Conservation (phyloP, 2,329 filamentous ascomycete genomes). For the Colletotrichum chlorophyti region DNA sequence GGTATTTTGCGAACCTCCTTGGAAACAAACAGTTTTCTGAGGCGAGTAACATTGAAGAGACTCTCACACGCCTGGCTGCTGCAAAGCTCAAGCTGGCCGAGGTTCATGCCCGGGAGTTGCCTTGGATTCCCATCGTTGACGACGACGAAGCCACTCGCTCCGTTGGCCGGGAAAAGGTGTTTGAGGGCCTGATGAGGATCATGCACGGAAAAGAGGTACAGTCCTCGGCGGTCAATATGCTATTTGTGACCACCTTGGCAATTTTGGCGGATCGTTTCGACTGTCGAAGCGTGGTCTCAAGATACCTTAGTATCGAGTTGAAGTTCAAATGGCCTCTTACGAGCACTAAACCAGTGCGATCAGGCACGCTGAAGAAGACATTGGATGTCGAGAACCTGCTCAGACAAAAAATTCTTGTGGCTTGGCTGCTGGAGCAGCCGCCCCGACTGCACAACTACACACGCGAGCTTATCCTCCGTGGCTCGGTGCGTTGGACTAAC, state of each 20-base stretch:
- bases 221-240: conserved; percentile 53
- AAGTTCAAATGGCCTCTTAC: conserved; percentile 64
- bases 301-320: conserved; percentile 55
- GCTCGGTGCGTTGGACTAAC: conserved; percentile 64
- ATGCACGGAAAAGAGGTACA: conserved; percentile 63
- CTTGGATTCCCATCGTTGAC: conserved; percentile 68
- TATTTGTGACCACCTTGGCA: conserved; percentile 71
- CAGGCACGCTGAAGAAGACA: conserved; percentile 42
- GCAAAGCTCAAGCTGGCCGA: conserved; percentile 55
- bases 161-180: conserved; percentile 65
- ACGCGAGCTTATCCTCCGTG: conserved; percentile 69
- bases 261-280: conserved; percentile 79
- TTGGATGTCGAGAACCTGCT: conserved; percentile 67
- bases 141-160: conserved; percentile 72
- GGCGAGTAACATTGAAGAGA: conserved; percentile 58
- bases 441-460: conserved; percentile 67
- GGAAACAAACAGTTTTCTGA: conserved; percentile 70
- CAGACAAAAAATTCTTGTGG: conserved; percentile 73
- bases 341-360: conserved; percentile 43
- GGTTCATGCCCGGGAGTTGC: conserved; percentile 60
- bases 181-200: conserved; percentile 71
- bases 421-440: conserved; percentile 69
- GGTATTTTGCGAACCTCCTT: conserved; percentile 74
- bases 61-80: conserved; percentile 56
- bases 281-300: conserved; percentile 61